phyloP scores from a whole-genome alignment of 1,139 yeast species.

The Spathaspora jeffriesii region DNA sequence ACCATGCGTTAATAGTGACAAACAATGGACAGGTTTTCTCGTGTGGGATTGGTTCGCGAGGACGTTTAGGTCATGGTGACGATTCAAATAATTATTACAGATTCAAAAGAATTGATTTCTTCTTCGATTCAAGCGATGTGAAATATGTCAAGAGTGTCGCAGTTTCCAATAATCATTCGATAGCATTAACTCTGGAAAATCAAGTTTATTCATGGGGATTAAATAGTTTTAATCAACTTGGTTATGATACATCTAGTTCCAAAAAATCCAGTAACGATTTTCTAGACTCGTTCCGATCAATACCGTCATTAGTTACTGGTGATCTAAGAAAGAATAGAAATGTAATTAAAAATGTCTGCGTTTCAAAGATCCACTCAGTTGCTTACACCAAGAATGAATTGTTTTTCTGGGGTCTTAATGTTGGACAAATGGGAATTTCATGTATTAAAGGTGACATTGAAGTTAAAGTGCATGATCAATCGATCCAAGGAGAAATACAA shows the following conservation, averaged over 20 bases:
- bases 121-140: slow-evolving; percentile 15
- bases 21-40: slow-evolving; percentile 54
- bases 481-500: slow-evolving; percentile 35
- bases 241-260: slow-evolving; percentile 37
- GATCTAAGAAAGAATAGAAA: slow-evolving; percentile 36
- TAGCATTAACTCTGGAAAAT: slow-evolving; percentile 51
- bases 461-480: slow-evolving; percentile 26
- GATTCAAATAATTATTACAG: slow-evolving; percentile 34
- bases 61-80: slow-evolving; percentile 63
- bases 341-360: slow-evolving; percentile 53
- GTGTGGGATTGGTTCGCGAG: slow-evolving; percentile 72
- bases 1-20: slow-evolving; percentile 65
- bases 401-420: slow-evolving; percentile 78
- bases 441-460: slow-evolving; percentile 21
- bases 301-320: slow-evolving; percentile 53
- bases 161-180: slow-evolving; percentile 67
- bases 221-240: slow-evolving; percentile 66
- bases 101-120: slow-evolving; percentile 34
- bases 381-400: slow-evolving; percentile 56
- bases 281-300: slow-evolving; percentile 37
- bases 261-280: slow-evolving; percentile 20
- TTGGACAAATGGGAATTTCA: slow-evolving; percentile 81
- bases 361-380: slow-evolving; percentile 74
- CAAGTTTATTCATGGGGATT: slow-evolving; percentile 79
- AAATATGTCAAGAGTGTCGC: slow-evolving; percentile 42